These are phyloP conservation scores for Halenospora varia DNA, from an alignment of 495 filamentous ascomycete genomes.

Conservation along the genomic window DNA sequence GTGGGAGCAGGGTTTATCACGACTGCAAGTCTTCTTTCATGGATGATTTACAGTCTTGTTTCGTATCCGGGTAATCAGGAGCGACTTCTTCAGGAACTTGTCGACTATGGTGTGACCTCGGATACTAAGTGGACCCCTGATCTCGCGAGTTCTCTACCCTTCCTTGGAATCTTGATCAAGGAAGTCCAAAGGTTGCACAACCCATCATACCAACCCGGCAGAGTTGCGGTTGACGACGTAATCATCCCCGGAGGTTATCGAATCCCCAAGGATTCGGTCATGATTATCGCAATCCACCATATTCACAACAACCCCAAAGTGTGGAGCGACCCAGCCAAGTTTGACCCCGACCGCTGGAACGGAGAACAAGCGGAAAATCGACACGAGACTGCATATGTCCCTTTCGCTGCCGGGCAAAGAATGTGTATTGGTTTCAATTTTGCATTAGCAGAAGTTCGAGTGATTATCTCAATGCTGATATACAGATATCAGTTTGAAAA, in stretches of 20 bases:
- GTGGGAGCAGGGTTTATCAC: constrained; percentile 53
- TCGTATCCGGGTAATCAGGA: constrained; percentile 48
- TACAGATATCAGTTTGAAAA: constrained; percentile 47
- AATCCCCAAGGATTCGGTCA: constrained; percentile 39
- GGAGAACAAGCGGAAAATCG: constrained; percentile 41
- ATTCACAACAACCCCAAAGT: constrained; percentile 49
- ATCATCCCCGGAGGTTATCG: constrained; percentile 52
- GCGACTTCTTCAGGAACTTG: constrained; percentile 46
- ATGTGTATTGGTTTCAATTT: constrained; percentile 58
- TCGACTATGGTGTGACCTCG: constrained; percentile 41
- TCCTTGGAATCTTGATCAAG: constrained; percentile 54
- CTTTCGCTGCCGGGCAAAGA: constrained; percentile 46
- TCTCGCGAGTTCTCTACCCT: constrained; percentile 34
- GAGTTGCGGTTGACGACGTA: constrained; percentile 45
- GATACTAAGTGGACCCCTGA: constrained; percentile 39
- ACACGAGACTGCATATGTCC: constrained; percentile 43
- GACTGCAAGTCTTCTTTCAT: constrained; percentile 46
- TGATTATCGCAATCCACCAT: constrained; percentile 46
- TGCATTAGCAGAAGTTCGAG: constrained; percentile 50
- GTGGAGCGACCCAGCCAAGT: constrained; percentile 48
- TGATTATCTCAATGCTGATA: constrained; percentile 46
- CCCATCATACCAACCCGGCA: constrained; percentile 50
- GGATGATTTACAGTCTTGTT: constrained; percentile 47
- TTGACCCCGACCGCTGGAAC: constrained; percentile 54
- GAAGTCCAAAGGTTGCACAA: constrained; percentile 54